Evolutionary conservation across 2,329 filamentous ascomycete species (phyloP), one percentile per base, ranked within the genome.

Genomic region (Ophiostoma ulmi): DNA sequence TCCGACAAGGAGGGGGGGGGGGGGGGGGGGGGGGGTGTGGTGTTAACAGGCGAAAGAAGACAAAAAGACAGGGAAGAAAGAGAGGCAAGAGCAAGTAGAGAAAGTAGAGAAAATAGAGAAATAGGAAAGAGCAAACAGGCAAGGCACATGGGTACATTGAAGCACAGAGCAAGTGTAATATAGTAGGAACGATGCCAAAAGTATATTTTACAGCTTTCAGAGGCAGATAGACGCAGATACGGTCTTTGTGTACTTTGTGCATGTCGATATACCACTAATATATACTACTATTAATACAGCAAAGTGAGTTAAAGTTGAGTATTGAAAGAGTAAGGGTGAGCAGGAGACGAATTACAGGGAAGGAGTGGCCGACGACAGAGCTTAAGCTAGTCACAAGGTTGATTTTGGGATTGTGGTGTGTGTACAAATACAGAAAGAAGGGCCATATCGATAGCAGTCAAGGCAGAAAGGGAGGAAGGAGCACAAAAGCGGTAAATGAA

Each of bases 331-430:
- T 13, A 63, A 63, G 26, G 17, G 20, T 17, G 26, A 11, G 22
- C 6, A 13, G 26, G 22, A 61, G 58, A 17, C 58, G 11, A 63
- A 31, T 31, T 31, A 13, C 58, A 63, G 58, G 52, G 52, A 63
- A 63, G 58, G 58, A 36, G 58, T 14, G 58, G 58, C 58, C 58
- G 58, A 55, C 52, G n/a, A 63, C 58, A 58, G 22, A 63, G 58
- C 58, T 63, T 63, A 8, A 35, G 58, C 58, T 63, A 63, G 58
- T 63, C 58, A 63, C 58, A 63, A 63, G 58, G 58, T 63, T 26
- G 26, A 63, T 35, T 63, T 55, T 63, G 7, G 22, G n/a, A 26
- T n/a, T 17, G 44, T 48, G 52, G 52, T 63, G 58, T 63, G 58
- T 63, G 58, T 63, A 63, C 58, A 35, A 63, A 17, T 31, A 63